phyloP scores from a whole-genome alignment of 768 basidiomycete species.

The Sarcodon sp. region DNA sequence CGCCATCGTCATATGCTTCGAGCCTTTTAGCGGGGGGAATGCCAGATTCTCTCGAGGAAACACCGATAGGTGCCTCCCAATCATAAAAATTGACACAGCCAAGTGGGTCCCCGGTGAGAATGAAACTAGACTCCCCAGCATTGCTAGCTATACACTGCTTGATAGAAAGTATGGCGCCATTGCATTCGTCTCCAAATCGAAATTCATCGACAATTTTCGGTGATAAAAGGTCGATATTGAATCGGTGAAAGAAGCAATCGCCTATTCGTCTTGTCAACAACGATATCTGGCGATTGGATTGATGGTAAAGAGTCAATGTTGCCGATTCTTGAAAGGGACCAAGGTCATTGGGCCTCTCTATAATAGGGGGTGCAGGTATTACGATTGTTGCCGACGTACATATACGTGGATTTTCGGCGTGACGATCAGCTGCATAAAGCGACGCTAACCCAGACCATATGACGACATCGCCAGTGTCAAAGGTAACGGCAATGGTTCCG shows the following conservation, averaged over 20 bases:
- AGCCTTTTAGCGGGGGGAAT: conserved; percentile 31
- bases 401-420: not conserved
- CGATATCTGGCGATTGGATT: conserved; percentile 1
- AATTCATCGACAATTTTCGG: conserved; percentile 19
- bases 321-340: not conserved
- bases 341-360: not conserved
- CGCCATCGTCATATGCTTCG: conserved; percentile 50
- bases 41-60: conserved; percentile 1
- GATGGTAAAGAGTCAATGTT: conserved; percentile 1
- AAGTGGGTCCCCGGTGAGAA: conserved; percentile 51
- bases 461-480: conserved; percentile 42
- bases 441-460: conserved; percentile 37
- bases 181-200: conserved; percentile 37
- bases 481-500: conserved; percentile 35
- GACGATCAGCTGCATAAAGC: conserved; percentile 5
- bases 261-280: conserved; percentile 10
- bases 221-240: conserved; percentile 22
- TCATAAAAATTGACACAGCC: conserved; percentile 55
- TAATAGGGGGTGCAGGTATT: conserved; percentile 6
- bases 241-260: conserved; percentile 38
- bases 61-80: conserved; percentile 19
- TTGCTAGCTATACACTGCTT: conserved; percentile 33
- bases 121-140: conserved; percentile 28
- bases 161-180: conserved; percentile 37
- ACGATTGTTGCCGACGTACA: conserved; percentile 1